A percentile compares a stretch with the other conserved stretches of the same genome.
Evolutionary conservation across 2,329 filamentous ascomycete species (phyloP).

Genomic region (Hypoxylon sp.): DNA sequence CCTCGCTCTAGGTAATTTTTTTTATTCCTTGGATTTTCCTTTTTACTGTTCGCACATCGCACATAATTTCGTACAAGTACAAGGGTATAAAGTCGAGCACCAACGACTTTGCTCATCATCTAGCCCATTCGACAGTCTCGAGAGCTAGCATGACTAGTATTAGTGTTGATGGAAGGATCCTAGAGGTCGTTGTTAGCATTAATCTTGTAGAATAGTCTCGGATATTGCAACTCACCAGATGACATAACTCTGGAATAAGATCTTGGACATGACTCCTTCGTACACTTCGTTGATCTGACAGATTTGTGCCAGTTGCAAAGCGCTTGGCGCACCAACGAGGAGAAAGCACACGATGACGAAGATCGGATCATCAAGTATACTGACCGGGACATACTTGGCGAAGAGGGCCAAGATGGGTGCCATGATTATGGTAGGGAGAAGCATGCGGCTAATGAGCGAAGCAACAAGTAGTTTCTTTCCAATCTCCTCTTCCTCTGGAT

Average conservation of each 20-base stretch:
- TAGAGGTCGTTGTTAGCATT: conserved; percentile 59
- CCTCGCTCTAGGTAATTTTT: not conserved
- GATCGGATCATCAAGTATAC: conserved; percentile 96
- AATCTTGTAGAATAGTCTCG: conserved; percentile 12
- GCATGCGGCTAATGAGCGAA: conserved; percentile 89
- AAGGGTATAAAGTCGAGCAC: conserved; percentile 8
- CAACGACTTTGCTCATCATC: conserved; percentile 2
- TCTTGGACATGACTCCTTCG: conserved; percentile 91
- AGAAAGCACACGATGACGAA: conserved; percentile 99
- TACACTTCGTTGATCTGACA: conserved; percentile 98
- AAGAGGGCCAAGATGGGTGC: conserved; percentile 87
- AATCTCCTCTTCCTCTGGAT: conserved; percentile 78
- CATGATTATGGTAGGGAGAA: conserved; percentile 93
- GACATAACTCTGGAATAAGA: conserved; percentile 97
- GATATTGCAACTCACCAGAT: conserved; percentile 78
- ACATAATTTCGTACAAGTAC: conserved; percentile 40
- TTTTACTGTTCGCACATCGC: conserved; percentile 29
- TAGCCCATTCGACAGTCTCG: conserved; percentile 92
- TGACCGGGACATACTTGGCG: conserved; percentile 92
- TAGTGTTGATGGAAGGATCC: conserved; percentile 94
- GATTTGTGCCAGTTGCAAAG: conserved; percentile 95
- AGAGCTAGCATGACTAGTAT: conserved; percentile 91
- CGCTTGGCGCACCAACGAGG: conserved; percentile 92
- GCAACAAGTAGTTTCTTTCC: conserved; percentile 86
- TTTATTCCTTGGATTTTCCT: conserved; percentile 4